Evolutionary conservation across 352 stramenopile genomes (phyloP), one percentile per base, ranked within the genome.

Genomic region (Globisporangium acanthophoron): DNA sequence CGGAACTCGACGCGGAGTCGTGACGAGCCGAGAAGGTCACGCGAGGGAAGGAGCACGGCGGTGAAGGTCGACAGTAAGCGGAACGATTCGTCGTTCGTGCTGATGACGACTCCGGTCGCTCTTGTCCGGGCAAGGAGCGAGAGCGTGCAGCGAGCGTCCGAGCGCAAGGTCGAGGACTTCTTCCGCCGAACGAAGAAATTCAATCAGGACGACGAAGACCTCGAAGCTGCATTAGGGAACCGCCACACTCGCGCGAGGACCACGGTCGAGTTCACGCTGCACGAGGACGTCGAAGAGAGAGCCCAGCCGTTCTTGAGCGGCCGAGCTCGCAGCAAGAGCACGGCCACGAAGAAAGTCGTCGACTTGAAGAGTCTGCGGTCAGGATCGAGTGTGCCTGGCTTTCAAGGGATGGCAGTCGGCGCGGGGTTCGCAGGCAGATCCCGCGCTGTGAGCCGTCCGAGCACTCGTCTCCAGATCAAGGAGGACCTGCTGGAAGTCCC

Each of bases 161-260:
- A 74, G 52, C 62, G 52, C 1, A 82, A 81, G 46, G 75, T 85
- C 3, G 70, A 75, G 33, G 73, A 80, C 13, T 85, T 80, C 21
- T 82, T 82, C 56, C 62, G 63, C 15, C 64, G 63, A n/a, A 78
- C 67, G 13, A 72, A 71, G 33, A 24, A 55, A 3, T 39, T 68
- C 21, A 51, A 64, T 5, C 43, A 65, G 3, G 64, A 61, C 12
- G 65, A 67, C 13, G 64, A 72, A 13, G 56, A 61, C 9, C 52
- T 60, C 16, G 33, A 61, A 18, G 64, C 37, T 53, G 53, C 59
- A 0, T 64, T 51, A n/a, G 31, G 29, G 15, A 54, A 44, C 20
- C 64, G 67, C 5, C 66, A 55, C 21, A 71, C 67, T 11, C 65
- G 70, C 8, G 57, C 67, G 20, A 64, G 61, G 24, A 78, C 70